phyloP scores from a whole-genome alignment of 1,139 yeast genomes.

The Diutina scorzettiae region DNA sequence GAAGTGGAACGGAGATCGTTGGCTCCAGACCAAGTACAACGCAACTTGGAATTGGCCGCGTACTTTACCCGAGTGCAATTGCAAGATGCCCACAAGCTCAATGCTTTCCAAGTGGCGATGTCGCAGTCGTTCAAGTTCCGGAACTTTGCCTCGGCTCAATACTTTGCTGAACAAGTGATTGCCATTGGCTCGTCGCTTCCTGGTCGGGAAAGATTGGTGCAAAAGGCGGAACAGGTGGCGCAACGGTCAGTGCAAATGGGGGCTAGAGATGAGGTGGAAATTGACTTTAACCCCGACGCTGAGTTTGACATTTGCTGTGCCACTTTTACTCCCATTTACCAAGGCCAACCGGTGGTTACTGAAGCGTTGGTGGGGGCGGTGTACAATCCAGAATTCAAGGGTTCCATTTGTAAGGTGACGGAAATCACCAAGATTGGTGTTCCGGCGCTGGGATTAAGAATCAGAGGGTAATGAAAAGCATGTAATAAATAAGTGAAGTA shows the following conservation, averaged over 20 bases:
- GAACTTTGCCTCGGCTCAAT: conserved; percentile 80
- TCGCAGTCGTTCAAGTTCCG: conserved; percentile 79
- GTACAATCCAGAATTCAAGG: conserved; percentile 69
- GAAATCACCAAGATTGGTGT: conserved; percentile 74
- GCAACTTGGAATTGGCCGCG: conserved; percentile 90
- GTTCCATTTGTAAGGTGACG: conserved; percentile 68
- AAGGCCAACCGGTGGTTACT: conserved; percentile 51
- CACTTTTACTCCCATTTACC: conserved; percentile 80
- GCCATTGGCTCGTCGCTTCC: conserved; percentile 36
- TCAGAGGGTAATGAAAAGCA: conserved; percentile 11
- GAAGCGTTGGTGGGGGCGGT: conserved; percentile 92
- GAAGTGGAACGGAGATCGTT: conserved; percentile 80
- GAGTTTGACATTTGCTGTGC: conserved; percentile 85
- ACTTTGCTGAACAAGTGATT: conserved; percentile 78
- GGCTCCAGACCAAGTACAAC: conserved; percentile 58
- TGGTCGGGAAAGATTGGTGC: conserved; percentile 69
- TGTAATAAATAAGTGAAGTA: not conserved
- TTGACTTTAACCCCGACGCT: conserved; percentile 87
- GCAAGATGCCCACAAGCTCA: conserved; percentile 70
- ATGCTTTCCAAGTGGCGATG: conserved; percentile 94
- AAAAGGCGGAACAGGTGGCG: conserved; percentile 58
- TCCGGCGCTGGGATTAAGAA: conserved; percentile 89
- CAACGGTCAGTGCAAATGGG: not conserved
- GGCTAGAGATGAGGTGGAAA: conserved; percentile 77
- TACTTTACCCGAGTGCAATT: conserved; percentile 82